These are phyloP conservation scores for Quercus wislizeni DNA, from an alignment of 306 rosid genomes.

Conservation along the genomic window DNA sequence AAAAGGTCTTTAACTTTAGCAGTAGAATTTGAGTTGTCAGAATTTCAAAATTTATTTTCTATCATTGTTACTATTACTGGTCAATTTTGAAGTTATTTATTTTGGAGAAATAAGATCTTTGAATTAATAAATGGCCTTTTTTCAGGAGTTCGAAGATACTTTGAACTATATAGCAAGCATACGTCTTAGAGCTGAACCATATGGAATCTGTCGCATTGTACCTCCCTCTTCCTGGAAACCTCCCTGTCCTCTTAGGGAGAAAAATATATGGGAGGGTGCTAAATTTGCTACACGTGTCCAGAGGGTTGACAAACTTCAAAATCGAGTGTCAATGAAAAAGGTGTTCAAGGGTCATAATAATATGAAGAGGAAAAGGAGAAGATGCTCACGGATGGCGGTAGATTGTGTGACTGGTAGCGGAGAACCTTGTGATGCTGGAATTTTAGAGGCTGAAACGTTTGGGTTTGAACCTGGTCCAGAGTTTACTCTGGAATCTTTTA, in stretches of 20 bases:
- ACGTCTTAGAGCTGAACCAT: constrained; percentile 75
- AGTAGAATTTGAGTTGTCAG: constrained; percentile 14
- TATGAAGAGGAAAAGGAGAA: constrained; percentile 81
- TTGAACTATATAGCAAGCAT: constrained; percentile 82
- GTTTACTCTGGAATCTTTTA: constrained; percentile 73
- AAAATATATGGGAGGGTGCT: constrained; percentile 67
- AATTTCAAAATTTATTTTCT: not conserved
- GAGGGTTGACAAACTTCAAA: constrained; percentile 93
- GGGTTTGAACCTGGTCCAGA: constrained; percentile 99
- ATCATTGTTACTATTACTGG: constrained; percentile 18
- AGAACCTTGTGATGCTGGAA: constrained; percentile 41
- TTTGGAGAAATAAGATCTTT: constrained; percentile 27
- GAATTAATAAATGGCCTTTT: constrained; percentile 23
- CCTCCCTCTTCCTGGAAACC: constrained; percentile 98
- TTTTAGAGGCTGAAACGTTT: constrained; percentile 73
- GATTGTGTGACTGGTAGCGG: constrained; percentile 44
- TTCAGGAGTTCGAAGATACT: constrained; percentile 91
- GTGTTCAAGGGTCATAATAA: constrained; percentile 48
- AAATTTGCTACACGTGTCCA: constrained; percentile 94
- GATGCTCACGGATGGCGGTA: constrained; percentile 66
- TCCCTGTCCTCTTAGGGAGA: constrained; percentile 83
- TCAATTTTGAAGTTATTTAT: constrained; percentile 9
- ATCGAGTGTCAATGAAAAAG: constrained; percentile 73
- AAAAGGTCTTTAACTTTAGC: constrained; percentile 63
- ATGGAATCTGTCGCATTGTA: constrained; percentile 96